Conservation (phyloP, 2,329 filamentous ascomycete genomes). For the Colletotrichum plurivorum region DNA sequence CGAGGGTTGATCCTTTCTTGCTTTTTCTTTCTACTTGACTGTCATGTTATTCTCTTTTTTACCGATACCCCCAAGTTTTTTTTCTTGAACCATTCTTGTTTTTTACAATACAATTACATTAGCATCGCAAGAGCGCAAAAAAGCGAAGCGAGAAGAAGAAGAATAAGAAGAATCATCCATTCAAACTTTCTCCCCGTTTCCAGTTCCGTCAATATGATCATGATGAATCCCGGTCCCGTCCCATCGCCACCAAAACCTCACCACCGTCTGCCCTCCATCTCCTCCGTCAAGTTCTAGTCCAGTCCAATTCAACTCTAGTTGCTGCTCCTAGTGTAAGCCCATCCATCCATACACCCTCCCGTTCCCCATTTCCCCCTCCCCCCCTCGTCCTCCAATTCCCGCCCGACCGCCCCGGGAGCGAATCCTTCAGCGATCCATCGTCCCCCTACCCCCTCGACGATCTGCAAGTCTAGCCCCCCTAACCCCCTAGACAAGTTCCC, state of each 20-base stretch:
- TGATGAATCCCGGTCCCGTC: no score
- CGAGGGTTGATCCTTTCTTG: slow-evolving; percentile 34
- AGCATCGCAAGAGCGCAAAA: not conserved
- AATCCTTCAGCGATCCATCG: slow-evolving; percentile 36
- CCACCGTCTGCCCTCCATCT: not conserved
- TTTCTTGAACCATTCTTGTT: not conserved
- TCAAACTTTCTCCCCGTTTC: no score
- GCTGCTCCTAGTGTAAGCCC: not conserved
- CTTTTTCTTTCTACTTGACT: slow-evolving; percentile 9
- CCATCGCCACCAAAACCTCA: not conserved
- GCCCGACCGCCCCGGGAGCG: slow-evolving; percentile 28
- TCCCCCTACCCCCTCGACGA: slow-evolving; percentile 20
- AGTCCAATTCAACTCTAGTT: no score
- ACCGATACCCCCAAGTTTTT: slow-evolving; percentile 12
- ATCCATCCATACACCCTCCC: not conserved
- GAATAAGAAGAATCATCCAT: not conserved
- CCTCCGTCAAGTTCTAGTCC: not conserved
- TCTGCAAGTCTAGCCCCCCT: slow-evolving; percentile 37
- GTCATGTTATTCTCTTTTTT: slow-evolving; percentile 17
- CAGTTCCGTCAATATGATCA: no score
- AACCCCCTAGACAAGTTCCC: slow-evolving; percentile 1
- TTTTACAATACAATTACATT: not conserved
- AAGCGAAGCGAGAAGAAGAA: not conserved
- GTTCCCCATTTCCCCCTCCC: not conserved
- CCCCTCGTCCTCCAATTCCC: slow-evolving; percentile 21